Base-by-base conservation (phyloP, 495 filamentous ascomycete genomes). In the Filosporella fistucella region DNA sequence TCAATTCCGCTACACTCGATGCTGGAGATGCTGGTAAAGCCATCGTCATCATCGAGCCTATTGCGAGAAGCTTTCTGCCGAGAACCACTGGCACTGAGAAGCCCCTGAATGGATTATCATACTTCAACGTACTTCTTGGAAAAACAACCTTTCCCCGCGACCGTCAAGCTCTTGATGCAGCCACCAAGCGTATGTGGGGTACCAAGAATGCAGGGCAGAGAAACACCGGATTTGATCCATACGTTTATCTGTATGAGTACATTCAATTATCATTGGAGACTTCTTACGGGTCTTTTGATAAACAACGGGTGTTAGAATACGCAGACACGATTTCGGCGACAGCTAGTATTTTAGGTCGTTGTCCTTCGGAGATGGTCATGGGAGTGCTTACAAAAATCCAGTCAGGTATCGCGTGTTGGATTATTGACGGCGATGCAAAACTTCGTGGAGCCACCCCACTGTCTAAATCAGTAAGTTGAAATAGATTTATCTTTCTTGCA, bases 41-140 rank as follows among this genome's bases (percentile, higher is more conserved):
- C 2, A 67, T 78, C 16, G 71, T 78, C 22, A 70, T 86, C 11
- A 68, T 89, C 22, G 88, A 91, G 47, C 88, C 88, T 9, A 60
- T 95, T 17, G 78, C 87, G 8, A 28, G 23, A 16, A 13, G 20
- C 6, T 39, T 61, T 3, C 4, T 45, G 6, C 33, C 10, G 26
- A 42, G 29, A 33, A 9, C 37, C n/a, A 36, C 44, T 18, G 42
- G 38, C 2, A 3, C 20, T 13, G 37, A 26, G 5, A 32, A 4
- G 8, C 9, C 18, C n/a, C 3, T 6, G 11, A 35, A 18, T 9
- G 39, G 49, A 1, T 16, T 50, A 11, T 23, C 32, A n/a, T 55
- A 59, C 16, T 44, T 30, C 18, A 44, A 49, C 18, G 21, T 50
- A 3, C 16, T 59, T 2, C 16, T 59, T 30, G 21, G 20, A 7